Percentiles rank a stretch among this genome's conserved stretches.
These are phyloP conservation scores for Xylaria multiplex DNA, from an alignment of 2,329 filamentous ascomycete genomes.

Conservation along the genomic window DNA sequence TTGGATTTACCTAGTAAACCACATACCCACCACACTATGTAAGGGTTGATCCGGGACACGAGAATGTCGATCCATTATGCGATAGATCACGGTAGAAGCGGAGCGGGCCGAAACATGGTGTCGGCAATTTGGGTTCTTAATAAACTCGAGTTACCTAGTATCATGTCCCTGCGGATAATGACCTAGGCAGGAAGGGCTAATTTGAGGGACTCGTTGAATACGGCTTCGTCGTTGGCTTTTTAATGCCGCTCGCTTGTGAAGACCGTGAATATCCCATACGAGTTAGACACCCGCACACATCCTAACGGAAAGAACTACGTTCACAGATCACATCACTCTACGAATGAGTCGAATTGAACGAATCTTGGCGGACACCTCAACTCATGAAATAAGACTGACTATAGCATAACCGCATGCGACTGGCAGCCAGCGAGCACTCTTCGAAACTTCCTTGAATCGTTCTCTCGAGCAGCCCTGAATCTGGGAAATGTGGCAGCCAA, in stretches of 20 bases:
- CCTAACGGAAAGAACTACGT: not conserved
- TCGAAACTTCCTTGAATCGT: not conserved
- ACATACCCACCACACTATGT: not conserved
- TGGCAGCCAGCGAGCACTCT: not conserved
- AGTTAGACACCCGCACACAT: not conserved
- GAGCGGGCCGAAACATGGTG: constrained; percentile 28
- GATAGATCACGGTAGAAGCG: not conserved
- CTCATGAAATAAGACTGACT: not conserved
- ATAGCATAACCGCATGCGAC: not conserved
- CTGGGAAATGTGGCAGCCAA: not conserved
- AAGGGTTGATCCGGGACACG: constrained; percentile 3
- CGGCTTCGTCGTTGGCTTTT: not conserved
- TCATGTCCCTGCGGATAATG: not conserved
- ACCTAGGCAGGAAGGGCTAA: not conserved
- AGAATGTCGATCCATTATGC: constrained; percentile 9
- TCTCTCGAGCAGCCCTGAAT: not conserved
- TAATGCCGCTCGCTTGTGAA: not conserved
- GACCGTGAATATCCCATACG: not conserved
- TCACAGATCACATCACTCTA: not conserved
- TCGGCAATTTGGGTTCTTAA: not conserved
- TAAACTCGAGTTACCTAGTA: not conserved
- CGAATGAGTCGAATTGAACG: not conserved
- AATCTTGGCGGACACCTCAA: not conserved
- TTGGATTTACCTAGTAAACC: not conserved
- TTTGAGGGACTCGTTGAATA: not conserved